Conservation (phyloP, 2,329 filamentous ascomycete genomes). For the Arthrocladium fulminans region DNA sequence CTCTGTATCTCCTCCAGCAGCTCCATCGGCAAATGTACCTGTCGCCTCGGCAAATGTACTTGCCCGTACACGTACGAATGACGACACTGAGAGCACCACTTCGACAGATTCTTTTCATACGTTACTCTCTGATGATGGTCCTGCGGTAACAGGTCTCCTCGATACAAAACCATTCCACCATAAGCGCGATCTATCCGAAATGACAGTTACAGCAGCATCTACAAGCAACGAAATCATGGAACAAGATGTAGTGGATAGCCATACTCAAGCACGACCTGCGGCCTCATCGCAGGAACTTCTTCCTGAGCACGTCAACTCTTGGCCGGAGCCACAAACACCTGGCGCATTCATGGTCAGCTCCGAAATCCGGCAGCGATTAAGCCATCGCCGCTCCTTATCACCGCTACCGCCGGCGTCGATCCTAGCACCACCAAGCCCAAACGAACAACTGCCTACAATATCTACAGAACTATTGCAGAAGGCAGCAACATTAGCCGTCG, state of each 20-base stretch:
- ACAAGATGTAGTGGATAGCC: conserved; percentile 2
- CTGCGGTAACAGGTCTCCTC: conserved; percentile 4
- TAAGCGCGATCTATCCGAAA: conserved; percentile 25
- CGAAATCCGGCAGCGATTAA: conserved; percentile 16
- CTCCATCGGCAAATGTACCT: neutral
- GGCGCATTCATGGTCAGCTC: neutral
- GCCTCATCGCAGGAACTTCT: neutral
- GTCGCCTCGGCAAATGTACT: neutral
- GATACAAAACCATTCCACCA: conserved; percentile 16
- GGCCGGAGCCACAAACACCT: neutral
- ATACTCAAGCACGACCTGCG: conserved; percentile 5
- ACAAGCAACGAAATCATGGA: conserved; percentile 2
- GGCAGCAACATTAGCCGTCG: conserved; percentile 66
- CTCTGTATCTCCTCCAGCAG: neutral
- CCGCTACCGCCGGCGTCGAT: conserved; percentile 61
- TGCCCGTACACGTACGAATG: neutral
- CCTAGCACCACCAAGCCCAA: conserved; percentile 42
- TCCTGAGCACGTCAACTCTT: neutral
- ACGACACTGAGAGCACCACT: conserved; percentile 4
- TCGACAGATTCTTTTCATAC: conserved; percentile 38
- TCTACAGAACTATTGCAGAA: conserved; percentile 61
- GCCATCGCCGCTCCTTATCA: conserved; percentile 17
- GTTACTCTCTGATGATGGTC: conserved; percentile 3
- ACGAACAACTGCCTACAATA: conserved; percentile 43
- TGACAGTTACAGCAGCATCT: conserved; percentile 24